Evolutionary conservation across 805 yeast genomes (phyloP).

Genomic region (Zygosaccharomyces bailii): DNA sequence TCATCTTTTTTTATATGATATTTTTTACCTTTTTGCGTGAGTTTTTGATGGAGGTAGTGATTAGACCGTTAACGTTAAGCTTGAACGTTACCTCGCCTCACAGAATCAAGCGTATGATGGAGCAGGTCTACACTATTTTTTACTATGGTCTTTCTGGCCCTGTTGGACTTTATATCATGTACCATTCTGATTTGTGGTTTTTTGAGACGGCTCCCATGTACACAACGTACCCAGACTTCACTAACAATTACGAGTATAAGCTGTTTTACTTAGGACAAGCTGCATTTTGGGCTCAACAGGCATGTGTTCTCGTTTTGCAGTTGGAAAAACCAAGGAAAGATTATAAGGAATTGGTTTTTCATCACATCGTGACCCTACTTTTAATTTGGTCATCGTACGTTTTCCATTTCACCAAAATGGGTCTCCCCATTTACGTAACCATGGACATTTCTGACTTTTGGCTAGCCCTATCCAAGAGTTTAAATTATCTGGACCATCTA

Average conservation of each 20-base stretch:
- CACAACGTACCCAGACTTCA: constrained; percentile 74
- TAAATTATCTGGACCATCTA: constrained; percentile 75
- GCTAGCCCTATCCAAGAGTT: constrained; percentile 76
- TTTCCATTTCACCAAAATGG: constrained; percentile 96
- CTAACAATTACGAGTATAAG: constrained; percentile 68
- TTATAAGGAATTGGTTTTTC: constrained; percentile 83
- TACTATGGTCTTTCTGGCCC: constrained; percentile 84
- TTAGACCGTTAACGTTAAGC: constrained; percentile 69
- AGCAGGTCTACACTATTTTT: constrained; percentile 80
- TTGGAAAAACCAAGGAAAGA: constrained; percentile 96
- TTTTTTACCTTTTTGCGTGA: constrained; percentile 90
- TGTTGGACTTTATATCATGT: constrained; percentile 86
- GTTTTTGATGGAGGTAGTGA: constrained; percentile 77
- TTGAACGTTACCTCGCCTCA: constrained; percentile 39
- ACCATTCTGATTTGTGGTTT: constrained; percentile 78
- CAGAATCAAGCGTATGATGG: constrained; percentile 80
- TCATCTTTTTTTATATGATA: constrained; percentile 75
- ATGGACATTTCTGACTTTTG: constrained; percentile 96
- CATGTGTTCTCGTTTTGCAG: constrained; percentile 74
- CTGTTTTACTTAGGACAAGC: constrained; percentile 87
- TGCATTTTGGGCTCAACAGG: constrained; percentile 96
- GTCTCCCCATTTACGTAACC: constrained; percentile 82
- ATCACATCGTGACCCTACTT: constrained; percentile 87
- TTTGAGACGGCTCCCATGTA: constrained; percentile 84
- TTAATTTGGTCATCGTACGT: constrained; percentile 83